Evolutionary conservation across 2,329 filamentous ascomycete species (phyloP).

Genomic region (Fusarium dlaminii): DNA sequence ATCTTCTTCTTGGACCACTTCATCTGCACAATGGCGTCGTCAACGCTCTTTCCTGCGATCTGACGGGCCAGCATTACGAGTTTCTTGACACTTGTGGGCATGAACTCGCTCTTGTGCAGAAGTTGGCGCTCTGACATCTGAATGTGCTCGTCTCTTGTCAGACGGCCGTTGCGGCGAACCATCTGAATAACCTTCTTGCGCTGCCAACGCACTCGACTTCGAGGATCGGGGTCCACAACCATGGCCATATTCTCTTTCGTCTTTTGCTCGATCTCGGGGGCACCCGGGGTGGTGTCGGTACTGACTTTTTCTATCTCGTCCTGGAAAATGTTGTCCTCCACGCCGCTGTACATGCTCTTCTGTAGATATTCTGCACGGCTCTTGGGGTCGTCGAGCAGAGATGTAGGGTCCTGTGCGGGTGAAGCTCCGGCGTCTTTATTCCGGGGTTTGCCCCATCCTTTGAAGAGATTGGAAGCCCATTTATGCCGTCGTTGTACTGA

Average conservation of each 20-base stretch:
- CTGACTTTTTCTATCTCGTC: slow-evolving; percentile 59
- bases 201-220: slow-evolving; percentile 77
- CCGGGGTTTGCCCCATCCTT: slow-evolving; percentile 47
- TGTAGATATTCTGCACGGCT: slow-evolving; percentile 54
- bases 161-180: slow-evolving; percentile 66
- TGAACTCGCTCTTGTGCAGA: slow-evolving; percentile 70
- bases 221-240: slow-evolving; percentile 79
- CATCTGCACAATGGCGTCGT: slow-evolving; percentile 95
- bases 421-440: slow-evolving; percentile 47
- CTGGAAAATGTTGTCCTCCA: slow-evolving; percentile 70
- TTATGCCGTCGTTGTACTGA: slow-evolving; percentile 52
- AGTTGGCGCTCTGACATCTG: slow-evolving; percentile 69
- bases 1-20: slow-evolving; percentile 94
- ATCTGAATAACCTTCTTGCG: slow-evolving; percentile 84
- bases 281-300: slow-evolving; percentile 28
- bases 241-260: slow-evolving; percentile 65
- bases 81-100: slow-evolving; percentile 93
- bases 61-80: slow-evolving; percentile 85
- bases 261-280: slow-evolving; percentile 50
- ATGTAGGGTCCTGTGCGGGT: slow-evolving; percentile 34
- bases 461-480: slow-evolving; percentile 55
- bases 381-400: slow-evolving; percentile 55
- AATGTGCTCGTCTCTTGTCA: slow-evolving; percentile 71
- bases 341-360: slow-evolving; percentile 52
- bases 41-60: slow-evolving; percentile 91